Base-by-base conservation (phyloP, 78 protist species). In the Diacronema lutheri region DNA sequence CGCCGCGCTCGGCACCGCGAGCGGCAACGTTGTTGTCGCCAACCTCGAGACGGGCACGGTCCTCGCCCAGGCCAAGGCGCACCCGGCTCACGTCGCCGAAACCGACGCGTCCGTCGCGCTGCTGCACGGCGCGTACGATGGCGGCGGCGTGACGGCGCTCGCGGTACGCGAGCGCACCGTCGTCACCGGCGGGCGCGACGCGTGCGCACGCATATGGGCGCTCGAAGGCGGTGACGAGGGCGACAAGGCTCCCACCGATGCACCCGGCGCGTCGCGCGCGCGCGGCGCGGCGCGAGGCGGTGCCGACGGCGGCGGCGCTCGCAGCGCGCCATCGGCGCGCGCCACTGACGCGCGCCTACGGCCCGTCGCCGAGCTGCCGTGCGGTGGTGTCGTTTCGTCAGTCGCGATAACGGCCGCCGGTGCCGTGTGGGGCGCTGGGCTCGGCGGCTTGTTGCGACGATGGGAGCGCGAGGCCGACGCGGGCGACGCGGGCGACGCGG, bases 101-200 rank as follows among this genome's bases (percentile, higher is more conserved):
- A 13, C 5, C 31, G 29, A 10, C 29, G 13, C n/a, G n/a, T 40
- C 0, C 29, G 5, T 33, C 44, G 1, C 14, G 23, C 11, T 1
- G 41, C 73, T 65, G 31, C 37, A 33, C 73, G 44, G 41, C 41
- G 73, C 31, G 46, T 65, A 65, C 41, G 73, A 65, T 44, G 73
- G 73, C 46, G 29, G 29, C 29, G 73, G 73, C 26, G 19, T 35
- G 29, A 12, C 29, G 21, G 44, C 41, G 44, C 21, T 65, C 31
- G 73, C 73, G 73, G 0, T 65, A 21, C 1, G 14, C 6, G 41
- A 44, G 44, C 12, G 13, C 25, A 16, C 1, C 41, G 73, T 65
- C 46, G 73, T 33, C 37, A 33, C 73, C 1, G 73, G 31, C 31
- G 73, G 73, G 73, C 73, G 73, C 26, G 73, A 65, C 44, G 73